Conservation (phyloP, 2,329 filamentous ascomycete genomes). For the Ascocoryne sarcoides region DNA sequence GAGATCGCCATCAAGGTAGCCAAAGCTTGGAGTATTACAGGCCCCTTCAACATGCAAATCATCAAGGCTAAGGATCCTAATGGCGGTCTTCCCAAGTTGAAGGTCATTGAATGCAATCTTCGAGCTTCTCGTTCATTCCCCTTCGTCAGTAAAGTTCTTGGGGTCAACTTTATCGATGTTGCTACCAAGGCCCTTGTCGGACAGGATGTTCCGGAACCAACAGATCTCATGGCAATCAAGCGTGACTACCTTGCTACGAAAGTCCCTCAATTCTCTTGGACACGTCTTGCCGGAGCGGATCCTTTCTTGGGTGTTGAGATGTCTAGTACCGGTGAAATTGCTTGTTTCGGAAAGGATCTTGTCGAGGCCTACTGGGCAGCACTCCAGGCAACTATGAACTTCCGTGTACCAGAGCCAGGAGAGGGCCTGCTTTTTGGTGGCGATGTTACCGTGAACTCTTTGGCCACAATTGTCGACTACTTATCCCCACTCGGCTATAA, state of each 20-base stretch:
- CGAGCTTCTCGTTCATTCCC: constrained; percentile 96
- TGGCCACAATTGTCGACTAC: constrained; percentile 77
- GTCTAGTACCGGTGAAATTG: constrained; percentile 94
- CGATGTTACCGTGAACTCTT: constrained; percentile 59
- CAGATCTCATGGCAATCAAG: constrained; percentile 81
- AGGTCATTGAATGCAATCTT: constrained; percentile 98
- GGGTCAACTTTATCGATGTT: constrained; percentile 92
- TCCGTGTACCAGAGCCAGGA: constrained; percentile 88
- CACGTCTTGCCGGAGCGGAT: constrained; percentile 90
- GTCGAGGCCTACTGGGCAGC: constrained; percentile 97
- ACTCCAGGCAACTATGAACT: constrained; percentile 97
- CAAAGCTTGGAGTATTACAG: constrained; percentile 93
- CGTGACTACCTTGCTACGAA: constrained; percentile 93
- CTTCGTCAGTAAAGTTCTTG: constrained; percentile 94
- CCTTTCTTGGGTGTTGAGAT: constrained; percentile 98
- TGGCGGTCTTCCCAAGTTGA: constrained; percentile 67
- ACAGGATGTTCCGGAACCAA: constrained; percentile 72
- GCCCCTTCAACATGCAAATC: constrained; percentile 99
- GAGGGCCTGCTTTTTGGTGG: constrained; percentile 94
- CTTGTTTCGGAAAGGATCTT: constrained; percentile 93
- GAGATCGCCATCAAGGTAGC: constrained; percentile 94
- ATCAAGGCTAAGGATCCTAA: constrained; percentile 81
- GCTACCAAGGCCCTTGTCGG: constrained; percentile 88
- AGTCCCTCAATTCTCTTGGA: constrained; percentile 99
- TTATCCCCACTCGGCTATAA: constrained; percentile 88